Conservation (phyloP, 2,329 filamentous ascomycete genomes). For the Xylariaceae sp. region DNA sequence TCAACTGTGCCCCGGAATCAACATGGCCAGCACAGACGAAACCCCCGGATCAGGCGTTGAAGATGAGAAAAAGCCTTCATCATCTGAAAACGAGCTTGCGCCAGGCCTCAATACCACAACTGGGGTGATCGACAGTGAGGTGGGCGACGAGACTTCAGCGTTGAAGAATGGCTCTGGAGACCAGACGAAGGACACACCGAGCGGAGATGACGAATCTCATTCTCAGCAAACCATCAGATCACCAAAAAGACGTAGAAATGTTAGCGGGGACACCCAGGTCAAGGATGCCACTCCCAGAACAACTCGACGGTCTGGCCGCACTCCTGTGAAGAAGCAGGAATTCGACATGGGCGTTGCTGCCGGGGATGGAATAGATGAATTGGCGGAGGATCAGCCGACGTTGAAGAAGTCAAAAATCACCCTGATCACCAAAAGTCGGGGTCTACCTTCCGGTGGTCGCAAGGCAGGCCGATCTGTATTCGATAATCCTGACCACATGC, state of each 20-base stretch:
- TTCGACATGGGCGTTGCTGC: constrained; percentile 4
- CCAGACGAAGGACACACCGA: too few relatives aligned
- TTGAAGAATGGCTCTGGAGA: background rate
- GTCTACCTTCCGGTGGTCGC: constrained; percentile 18
- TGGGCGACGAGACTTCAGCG: constrained; percentile 4
- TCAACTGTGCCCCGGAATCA: too few relatives aligned
- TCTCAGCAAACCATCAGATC: too few relatives aligned
- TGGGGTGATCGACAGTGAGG: background rate
- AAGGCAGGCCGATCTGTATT: constrained; percentile 19
- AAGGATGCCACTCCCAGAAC: too few relatives aligned
- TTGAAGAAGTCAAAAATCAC: constrained; percentile 21
- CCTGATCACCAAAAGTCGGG: constrained; percentile 19
- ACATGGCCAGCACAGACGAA: too few relatives aligned
- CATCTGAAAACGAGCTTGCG: constrained; percentile 9
- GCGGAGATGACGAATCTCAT: too few relatives aligned
- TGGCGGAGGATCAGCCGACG: constrained; percentile 9
- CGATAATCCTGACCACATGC: constrained; percentile 28
- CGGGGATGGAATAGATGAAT: constrained; percentile 11
- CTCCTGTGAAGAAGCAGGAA: constrained; percentile 11
- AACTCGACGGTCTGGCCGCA: background rate
- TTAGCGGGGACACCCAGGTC: too few relatives aligned
- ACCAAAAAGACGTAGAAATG: too few relatives aligned
- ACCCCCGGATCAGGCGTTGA: too few relatives aligned
- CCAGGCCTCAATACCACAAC: background rate
- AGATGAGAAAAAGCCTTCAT: background rate